Evolutionary conservation across 78 protist species (phyloP).

Genomic region (Planoprotostelium fungivorum): DNA sequence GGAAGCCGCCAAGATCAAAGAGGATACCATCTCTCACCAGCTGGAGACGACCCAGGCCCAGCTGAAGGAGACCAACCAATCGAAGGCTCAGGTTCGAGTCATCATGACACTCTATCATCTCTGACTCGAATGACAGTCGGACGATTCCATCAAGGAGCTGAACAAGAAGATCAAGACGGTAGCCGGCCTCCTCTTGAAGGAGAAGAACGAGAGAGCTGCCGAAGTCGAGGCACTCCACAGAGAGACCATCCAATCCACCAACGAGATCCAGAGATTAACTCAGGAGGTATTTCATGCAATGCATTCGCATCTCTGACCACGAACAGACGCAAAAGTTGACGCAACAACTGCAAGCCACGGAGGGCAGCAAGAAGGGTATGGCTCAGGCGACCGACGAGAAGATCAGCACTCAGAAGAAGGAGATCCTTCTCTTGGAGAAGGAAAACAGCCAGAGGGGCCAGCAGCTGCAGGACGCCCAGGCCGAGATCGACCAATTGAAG

Average conservation of each 20-base stretch:
- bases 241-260: not conserved
- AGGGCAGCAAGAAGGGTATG: not conserved
- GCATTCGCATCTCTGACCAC: not conserved
- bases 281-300: too few relatives aligned
- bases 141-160: not conserved
- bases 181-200: not conserved
- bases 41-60: not conserved
- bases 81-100: not conserved
- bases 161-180: not conserved
- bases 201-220: not conserved
- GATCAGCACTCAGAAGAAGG: not conserved
- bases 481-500: not conserved
- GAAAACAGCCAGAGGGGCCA: too few relatives aligned
- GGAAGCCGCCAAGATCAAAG: not conserved
- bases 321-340: not conserved
- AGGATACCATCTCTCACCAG: not conserved
- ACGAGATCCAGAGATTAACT: not conserved
- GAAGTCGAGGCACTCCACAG: not conserved
- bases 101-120: not conserved
- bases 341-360: not conserved
- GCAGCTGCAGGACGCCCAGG: not conserved
- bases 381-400: not conserved
- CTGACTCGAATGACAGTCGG: too few relatives aligned
- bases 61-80: not conserved
- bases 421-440: not conserved